These are phyloP conservation scores for Cenchrus americanus DNA, from an alignment of 176 grass and related monocot genomes.

Conservation along the genomic window DNA sequence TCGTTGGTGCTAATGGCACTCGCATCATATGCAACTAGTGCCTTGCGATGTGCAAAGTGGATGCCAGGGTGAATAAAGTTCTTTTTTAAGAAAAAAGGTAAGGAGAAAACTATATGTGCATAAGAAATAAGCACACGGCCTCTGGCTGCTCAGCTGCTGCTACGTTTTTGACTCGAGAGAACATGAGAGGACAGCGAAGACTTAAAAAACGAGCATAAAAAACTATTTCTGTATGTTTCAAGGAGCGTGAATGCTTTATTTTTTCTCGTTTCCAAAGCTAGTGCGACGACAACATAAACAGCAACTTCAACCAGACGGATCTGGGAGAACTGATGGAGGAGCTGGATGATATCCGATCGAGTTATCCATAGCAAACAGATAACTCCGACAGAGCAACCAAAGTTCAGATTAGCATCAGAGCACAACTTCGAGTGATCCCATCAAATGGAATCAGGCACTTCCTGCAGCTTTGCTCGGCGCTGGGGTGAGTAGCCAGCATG, in stretches of 20 bases:
- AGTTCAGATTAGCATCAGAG: neutral
- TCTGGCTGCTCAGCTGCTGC: neutral
- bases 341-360: neutral
- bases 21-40: conserved; percentile 4
- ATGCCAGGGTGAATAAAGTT: neutral
- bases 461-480: neutral
- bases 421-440: neutral
- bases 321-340: neutral
- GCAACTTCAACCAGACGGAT: conserved; percentile 33
- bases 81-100: neutral
- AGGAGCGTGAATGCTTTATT: neutral
- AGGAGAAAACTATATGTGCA: neutral
- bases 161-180: conserved; percentile 39
- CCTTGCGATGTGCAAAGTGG: conserved; percentile 38
- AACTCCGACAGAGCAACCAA: neutral
- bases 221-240: conserved; percentile 26
- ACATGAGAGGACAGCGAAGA: conserved; percentile 25
- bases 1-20: conserved; percentile 11
- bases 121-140: conserved; percentile 5
- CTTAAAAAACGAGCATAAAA: neutral
- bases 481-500: no score
- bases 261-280: conserved; percentile 7
- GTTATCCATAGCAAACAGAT: conserved; percentile 2
- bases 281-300: conserved; percentile 27
- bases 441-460: neutral